A percentile compares a stretch with the other conserved stretches of the same genome.
Conservation (phyloP, 352 stramenopile genomes). For the Phytopythium delawarense region DNA sequence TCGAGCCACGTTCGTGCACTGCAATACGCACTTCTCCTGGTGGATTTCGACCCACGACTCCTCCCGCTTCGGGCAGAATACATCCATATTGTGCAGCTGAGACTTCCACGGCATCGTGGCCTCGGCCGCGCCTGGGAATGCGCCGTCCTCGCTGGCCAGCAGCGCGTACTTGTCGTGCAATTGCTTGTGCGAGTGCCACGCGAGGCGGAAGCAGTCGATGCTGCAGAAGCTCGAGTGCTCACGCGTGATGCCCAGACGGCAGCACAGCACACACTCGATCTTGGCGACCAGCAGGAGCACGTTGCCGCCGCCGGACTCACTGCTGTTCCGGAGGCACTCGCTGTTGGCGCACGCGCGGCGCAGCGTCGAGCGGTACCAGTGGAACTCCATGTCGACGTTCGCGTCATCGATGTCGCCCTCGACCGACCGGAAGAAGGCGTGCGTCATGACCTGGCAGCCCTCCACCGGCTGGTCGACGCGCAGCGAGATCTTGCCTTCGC, state of each 20-base stretch:
- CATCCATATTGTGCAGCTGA: slow-evolving; percentile 54
- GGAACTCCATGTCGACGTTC: slow-evolving; percentile 62
- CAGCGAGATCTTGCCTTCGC: slow-evolving; percentile 72
- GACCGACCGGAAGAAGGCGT: slow-evolving; percentile 72
- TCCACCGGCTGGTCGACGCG: slow-evolving; percentile 73
- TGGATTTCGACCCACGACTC: slow-evolving; percentile 65
- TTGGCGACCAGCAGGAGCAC: slow-evolving; percentile 67
- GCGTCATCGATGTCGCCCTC: slow-evolving; percentile 72
- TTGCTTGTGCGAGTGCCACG: slow-evolving; percentile 65
- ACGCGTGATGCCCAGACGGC: slow-evolving; percentile 51
- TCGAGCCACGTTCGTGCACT: background rate
- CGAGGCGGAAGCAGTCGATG: slow-evolving; percentile 56
- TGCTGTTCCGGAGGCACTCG: slow-evolving; percentile 41
- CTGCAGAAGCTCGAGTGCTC: slow-evolving; percentile 73
- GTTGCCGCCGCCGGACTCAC: slow-evolving; percentile 52
- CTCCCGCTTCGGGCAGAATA: slow-evolving; percentile 42
- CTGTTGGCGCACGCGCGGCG: slow-evolving; percentile 56
- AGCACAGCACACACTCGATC: slow-evolving; percentile 70
- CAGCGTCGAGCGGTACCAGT: slow-evolving; percentile 61
- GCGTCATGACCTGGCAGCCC: slow-evolving; percentile 63
- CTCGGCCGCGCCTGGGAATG: slow-evolving; percentile 5
- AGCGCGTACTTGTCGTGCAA: slow-evolving; percentile 37
- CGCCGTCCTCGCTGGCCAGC: slow-evolving; percentile 12
- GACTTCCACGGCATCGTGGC: slow-evolving; percentile 45
- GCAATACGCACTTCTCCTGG: slow-evolving; percentile 45